phyloP scores from a whole-genome alignment of 208 protist species.

The Acanthamoeba lenticulata region DNA sequence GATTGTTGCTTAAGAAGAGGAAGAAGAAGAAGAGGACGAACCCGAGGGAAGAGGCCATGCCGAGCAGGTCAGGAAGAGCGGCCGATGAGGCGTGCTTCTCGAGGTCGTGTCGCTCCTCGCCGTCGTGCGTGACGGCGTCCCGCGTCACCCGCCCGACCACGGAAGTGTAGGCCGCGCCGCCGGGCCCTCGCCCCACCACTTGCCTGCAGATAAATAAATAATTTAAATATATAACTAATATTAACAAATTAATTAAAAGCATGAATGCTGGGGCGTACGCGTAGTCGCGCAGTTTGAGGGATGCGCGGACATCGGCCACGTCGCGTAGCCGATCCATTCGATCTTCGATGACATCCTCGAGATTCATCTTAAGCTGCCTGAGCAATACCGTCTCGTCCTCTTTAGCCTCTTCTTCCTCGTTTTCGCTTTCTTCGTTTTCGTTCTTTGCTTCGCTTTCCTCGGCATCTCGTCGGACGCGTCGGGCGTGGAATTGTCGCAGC shows the following conservation, averaged over 20 bases:
- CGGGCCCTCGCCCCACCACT: background rate
- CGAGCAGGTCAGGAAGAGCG: background rate
- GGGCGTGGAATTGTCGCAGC: background rate
- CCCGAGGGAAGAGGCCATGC: slow-evolving; percentile 7
- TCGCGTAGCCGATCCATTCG: background rate
- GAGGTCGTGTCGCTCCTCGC: background rate
- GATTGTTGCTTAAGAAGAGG: background rate
- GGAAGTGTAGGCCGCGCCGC: background rate
- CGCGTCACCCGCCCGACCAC: background rate
- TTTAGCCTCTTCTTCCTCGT: background rate
- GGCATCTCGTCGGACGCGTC: background rate
- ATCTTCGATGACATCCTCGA: background rate
- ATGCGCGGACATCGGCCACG: background rate
- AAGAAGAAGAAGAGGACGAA: too few relatives aligned
- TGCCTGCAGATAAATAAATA: background rate
- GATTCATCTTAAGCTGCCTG: background rate
- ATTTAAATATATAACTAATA: too few relatives aligned
- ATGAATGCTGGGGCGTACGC: background rate
- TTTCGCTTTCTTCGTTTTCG: too few relatives aligned
- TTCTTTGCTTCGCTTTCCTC: background rate
- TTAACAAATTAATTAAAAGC: too few relatives aligned
- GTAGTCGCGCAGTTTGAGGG: background rate
- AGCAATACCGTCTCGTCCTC: background rate
- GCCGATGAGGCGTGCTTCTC: background rate
- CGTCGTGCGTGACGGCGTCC: background rate